A percentile compares a stretch with the other conserved stretches of the same genome.
These are phyloP conservation scores for Bassia scoparia DNA, from an alignment of 148 eudicot species.

Conservation along the genomic window DNA sequence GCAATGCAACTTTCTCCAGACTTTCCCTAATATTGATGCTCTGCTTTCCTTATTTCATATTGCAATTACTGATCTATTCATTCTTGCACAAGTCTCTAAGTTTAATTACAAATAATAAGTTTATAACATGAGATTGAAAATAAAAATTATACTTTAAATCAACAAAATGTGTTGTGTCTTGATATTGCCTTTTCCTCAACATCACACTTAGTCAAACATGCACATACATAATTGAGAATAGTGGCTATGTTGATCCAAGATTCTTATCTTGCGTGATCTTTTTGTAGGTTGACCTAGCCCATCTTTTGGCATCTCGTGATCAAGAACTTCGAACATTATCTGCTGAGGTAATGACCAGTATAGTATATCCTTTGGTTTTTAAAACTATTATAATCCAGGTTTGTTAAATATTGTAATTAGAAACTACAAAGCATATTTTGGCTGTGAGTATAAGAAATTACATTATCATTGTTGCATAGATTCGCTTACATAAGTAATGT, in stretches of 20 bases:
- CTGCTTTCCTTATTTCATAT: too few species aligned
- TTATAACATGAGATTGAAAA: too few species aligned
- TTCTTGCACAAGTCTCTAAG: too few species aligned
- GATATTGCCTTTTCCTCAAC: not conserved
- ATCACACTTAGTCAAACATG: not conserved
- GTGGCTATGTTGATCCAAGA: not conserved
- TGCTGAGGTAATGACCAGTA: conserved; percentile 72
- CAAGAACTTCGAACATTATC: conserved; percentile 96
- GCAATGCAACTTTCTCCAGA: too few species aligned
- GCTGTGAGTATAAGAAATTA: not conserved
- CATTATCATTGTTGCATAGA: too few species aligned
- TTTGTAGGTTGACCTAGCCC: conserved; percentile 96
- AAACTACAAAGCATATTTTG: not conserved
- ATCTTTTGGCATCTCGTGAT: conserved; percentile 92
- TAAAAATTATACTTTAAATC: too few species aligned
- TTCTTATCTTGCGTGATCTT: conserved; percentile 16
- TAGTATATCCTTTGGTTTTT: not conserved
- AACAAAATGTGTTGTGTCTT: not conserved
- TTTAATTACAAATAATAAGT: too few species aligned
- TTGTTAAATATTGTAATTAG: not conserved
- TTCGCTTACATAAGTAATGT: too few species aligned
- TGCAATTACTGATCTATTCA: too few species aligned
- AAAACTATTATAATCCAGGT: not conserved
- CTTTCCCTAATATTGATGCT: too few species aligned
- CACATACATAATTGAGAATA: not conserved